These are phyloP conservation scores for Antitrichia curtipendula DNA, from an alignment of 225 moss, liverwort and hornwort species.

Conservation along the genomic window DNA sequence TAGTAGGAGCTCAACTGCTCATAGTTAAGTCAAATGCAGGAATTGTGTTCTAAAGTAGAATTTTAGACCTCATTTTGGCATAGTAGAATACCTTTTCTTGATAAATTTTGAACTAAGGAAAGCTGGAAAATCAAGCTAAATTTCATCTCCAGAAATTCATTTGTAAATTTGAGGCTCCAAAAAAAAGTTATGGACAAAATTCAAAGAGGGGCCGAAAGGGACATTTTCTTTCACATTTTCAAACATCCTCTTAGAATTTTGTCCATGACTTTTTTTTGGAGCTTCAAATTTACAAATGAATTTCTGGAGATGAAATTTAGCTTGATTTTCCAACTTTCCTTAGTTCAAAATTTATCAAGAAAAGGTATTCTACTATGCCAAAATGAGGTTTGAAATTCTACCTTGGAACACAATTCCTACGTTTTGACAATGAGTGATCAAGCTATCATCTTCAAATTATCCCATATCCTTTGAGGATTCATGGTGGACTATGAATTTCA, in stretches of 20 bases:
- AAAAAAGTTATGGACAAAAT: background rate
- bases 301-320: background rate
- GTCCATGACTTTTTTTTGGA: background rate
- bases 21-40: background rate
- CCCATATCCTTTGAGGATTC: background rate
- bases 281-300: rapidly evolving
- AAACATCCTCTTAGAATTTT: background rate
- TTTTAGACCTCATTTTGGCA: background rate
- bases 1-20: background rate
- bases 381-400: background rate
- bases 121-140: background rate
- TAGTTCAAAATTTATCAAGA: background rate
- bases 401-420: background rate
- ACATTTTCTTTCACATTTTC: background rate
- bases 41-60: background rate
- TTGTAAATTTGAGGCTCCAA: background rate
- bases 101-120: background rate
- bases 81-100: background rate
- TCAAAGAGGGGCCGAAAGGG: background rate
- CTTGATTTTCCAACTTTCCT: rapidly evolving
- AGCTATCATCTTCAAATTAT: background rate
- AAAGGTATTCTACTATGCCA: background rate
- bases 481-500: background rate
- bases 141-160: background rate
- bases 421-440: background rate